phyloP scores from a whole-genome alignment of 176 grass and related monocot genomes.

The Eleusine indica region DNA sequence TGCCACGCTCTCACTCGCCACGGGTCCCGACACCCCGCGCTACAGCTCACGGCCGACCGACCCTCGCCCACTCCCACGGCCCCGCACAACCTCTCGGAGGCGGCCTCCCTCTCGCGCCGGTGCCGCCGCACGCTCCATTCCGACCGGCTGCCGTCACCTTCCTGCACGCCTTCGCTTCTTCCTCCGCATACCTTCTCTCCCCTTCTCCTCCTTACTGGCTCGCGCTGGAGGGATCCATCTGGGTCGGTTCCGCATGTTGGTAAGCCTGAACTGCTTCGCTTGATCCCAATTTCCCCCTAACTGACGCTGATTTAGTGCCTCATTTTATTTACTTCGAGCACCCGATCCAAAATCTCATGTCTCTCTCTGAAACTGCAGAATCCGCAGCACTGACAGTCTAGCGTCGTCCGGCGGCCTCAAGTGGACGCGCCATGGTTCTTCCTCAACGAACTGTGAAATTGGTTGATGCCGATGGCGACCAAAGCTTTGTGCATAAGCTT shows the following conservation, averaged over 20 bases:
- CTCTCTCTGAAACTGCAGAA: neutral
- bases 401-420: neutral
- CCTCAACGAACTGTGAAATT: neutral
- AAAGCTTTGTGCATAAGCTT: slow-evolving; percentile 78
- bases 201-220: neutral
- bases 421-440: slow-evolving; percentile 27
- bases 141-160: too few relatives aligned
- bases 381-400: neutral
- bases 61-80: neutral
- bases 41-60: neutral
- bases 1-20: neutral
- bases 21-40: neutral
- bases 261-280: neutral
- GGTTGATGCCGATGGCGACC: slow-evolving; percentile 30
- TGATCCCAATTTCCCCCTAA: neutral
- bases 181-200: neutral
- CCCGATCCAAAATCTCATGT: neutral
- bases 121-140: neutral
- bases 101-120: neutral
- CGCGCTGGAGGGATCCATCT: neutral
- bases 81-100: neutral
- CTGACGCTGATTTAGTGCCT: neutral
- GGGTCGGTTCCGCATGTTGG: neutral
- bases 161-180: neutral
- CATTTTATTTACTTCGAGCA: neutral